Evolutionary conservation across 768 basidiomycete genomes (phyloP), one percentile per base, ranked within the genome.

Genomic region (Lyophyllum semitale): DNA sequence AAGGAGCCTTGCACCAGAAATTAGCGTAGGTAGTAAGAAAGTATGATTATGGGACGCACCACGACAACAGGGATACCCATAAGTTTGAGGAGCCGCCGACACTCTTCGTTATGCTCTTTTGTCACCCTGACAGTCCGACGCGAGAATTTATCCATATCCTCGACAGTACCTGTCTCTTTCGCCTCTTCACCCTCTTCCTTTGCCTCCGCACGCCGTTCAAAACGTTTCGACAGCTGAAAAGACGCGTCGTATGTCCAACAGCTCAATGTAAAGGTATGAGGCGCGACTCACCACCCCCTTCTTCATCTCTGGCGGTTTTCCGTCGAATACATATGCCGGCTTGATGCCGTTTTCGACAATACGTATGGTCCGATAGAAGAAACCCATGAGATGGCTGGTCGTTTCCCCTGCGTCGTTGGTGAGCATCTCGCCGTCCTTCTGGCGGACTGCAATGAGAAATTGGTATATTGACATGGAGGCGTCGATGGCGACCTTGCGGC

Each of bases 331-430:
- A 71, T 98, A 98, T 30, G 89, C 89, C 0, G 96, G 95, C 66
- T 99, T 99, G 68, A 99, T 94, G 3, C 97, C 97, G 61, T 98
- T 96, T 73, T 99, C 97, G 17, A 95, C 95, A 69, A 99, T 98
- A 22, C 97, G 83, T 55, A 99, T 92, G 0, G 97, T 99, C 35
- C 95, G 83, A 66, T 98, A 98, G 76, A 99, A 99, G 71, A 98
- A 90, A 0, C 97, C 97, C 95, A 98, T 98, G 11, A 99, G 78
- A 73, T 99, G 96, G 74, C 94, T 95, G 2, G 97, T 99, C 3
- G 94, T 97, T 68, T 99, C 97, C 17, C 97, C 97, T 0, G 88
- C 86, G n/a, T 98, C 96, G 67, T 98, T 98, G 63, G 89, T 96
- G 61, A 99, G 82, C 80, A 95, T 84, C 72, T 98, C 94, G 18